Evolutionary conservation across 352 stramenopile genomes (phyloP).

Genomic region (Pythium phragmitis): DNA sequence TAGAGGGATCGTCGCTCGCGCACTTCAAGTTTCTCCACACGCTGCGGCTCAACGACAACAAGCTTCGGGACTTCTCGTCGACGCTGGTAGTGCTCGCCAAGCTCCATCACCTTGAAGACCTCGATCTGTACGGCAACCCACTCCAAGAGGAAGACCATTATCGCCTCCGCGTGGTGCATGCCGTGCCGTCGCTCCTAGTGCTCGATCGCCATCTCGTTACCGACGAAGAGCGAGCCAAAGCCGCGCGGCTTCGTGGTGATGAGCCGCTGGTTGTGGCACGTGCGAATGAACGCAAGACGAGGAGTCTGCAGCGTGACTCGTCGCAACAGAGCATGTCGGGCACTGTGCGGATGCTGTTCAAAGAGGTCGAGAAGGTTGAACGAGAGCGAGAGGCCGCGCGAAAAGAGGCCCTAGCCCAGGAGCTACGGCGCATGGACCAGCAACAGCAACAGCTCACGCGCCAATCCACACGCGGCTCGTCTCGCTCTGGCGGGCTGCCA

Average conservation of each 20-base stretch:
- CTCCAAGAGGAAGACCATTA: slow-evolving; percentile 74
- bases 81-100: slow-evolving; percentile 32
- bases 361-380: slow-evolving; percentile 53
- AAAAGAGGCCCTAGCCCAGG: slow-evolving; percentile 31
- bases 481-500: neutral
- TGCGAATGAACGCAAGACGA: slow-evolving; percentile 59
- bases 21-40: slow-evolving; percentile 70
- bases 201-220: slow-evolving; percentile 67
- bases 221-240: slow-evolving; percentile 34
- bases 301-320: slow-evolving; percentile 55
- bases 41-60: slow-evolving; percentile 62
- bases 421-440: slow-evolving; percentile 44
- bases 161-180: slow-evolving; percentile 58
- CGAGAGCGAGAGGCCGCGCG: slow-evolving; percentile 41
- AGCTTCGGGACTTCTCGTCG: slow-evolving; percentile 46
- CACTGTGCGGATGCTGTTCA: slow-evolving; percentile 71
- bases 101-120: slow-evolving; percentile 47
- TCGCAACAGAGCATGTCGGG: slow-evolving; percentile 55
- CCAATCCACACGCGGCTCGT: neutral
- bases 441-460: slow-evolving; percentile 31
- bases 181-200: slow-evolving; percentile 58
- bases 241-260: slow-evolving; percentile 16
- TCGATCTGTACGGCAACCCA: slow-evolving; percentile 73
- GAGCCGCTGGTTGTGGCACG: slow-evolving; percentile 10
- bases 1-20: slow-evolving; percentile 43